Base-by-base conservation (phyloP, 805 yeast species). In the Wickerhamomyces queroliae region DNA sequence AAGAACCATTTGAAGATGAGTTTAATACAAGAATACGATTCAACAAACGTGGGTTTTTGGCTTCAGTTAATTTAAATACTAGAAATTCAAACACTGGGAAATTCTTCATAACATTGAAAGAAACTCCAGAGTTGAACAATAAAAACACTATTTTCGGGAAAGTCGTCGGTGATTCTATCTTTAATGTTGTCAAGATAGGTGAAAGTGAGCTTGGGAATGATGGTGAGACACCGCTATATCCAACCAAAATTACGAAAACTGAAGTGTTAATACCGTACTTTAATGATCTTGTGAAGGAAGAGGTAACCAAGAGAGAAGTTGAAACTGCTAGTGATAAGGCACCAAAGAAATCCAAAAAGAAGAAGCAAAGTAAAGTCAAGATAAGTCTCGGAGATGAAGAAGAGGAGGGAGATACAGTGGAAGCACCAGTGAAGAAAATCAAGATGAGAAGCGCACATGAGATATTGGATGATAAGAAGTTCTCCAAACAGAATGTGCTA, bases 161-260 rank as follows among this genome's bases (percentile, higher is more conserved):
- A 42, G 62, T 81, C 12, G 69, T 70, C 2, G 85, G 77, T 4
- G 74, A 74, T 25, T 63, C 80, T 0, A 66, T 77, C 5, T 83
- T 67, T 59, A 73, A 65, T 23, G 70, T 78, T 12, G 55, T 72
- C 26, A 63, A 65, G 35, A 77, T 82, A 5, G 55, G 66, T 3
- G 74, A 72, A 29, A 63, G 70, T 12, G 83, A 77, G 45, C 39
- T 69, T 32, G 63, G 49, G 1, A 67, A 59, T 7, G 66, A 64
- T 22, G 66, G 56, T 5, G 68, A 62, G 22, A 49, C 53, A 16
- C 83, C 82, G 1, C 29, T 75, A 11, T 78, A 69, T 47, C 85
- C 87, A 0, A 69, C 73, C 0, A 53, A 41, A 20, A 66, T 83
- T 13, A 50, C 49, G 2, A 57, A 52, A 3, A 52, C 65, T 6